Conservation (phyloP, 768 basidiomycete species). For the Cubamyces sp. region DNA sequence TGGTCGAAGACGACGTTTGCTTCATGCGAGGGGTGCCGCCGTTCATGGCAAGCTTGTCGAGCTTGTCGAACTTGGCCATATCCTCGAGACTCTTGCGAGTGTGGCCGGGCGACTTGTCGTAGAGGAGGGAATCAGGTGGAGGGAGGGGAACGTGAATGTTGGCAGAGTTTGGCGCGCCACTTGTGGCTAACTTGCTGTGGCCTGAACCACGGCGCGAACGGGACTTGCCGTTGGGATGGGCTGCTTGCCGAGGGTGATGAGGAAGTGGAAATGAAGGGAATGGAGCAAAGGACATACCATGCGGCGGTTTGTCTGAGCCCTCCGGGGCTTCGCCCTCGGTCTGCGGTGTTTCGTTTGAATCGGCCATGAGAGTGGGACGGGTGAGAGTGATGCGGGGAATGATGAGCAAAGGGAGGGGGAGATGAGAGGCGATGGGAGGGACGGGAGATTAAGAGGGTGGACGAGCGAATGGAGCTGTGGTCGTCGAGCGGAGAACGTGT, state of each 20-base stretch:
- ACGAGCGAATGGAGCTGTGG: slow-evolving; percentile 20
- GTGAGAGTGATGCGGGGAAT: slow-evolving; percentile 26
- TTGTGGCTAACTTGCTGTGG: slow-evolving; percentile 15
- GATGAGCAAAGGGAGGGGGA: slow-evolving; percentile 9
- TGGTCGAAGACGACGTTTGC: slow-evolving; percentile 42
- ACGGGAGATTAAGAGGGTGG: slow-evolving; percentile 16
- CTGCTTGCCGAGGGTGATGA: slow-evolving; percentile 14
- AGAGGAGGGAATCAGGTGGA: slow-evolving; percentile 51
- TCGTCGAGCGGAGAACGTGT: slow-evolving; percentile 30
- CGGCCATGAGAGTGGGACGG: slow-evolving; percentile 37
- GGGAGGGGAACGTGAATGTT: slow-evolving; percentile 49
- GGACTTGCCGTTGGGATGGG: slow-evolving; percentile 27
- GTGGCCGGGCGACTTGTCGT: slow-evolving; percentile 55
- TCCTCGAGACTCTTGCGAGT: slow-evolving; percentile 50
- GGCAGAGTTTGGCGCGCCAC: slow-evolving; percentile 27
- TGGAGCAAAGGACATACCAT: slow-evolving; percentile 23
- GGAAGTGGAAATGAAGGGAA: slow-evolving; percentile 4
- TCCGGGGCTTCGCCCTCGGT: slow-evolving; percentile 61
- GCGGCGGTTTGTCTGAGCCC: slow-evolving; percentile 63
- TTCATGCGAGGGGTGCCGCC: slow-evolving; percentile 29
- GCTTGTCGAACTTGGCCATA: slow-evolving; percentile 24
- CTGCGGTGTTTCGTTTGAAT: slow-evolving; percentile 54
- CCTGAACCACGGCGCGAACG: slow-evolving; percentile 25
- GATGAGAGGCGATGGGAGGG: slow-evolving; percentile 25
- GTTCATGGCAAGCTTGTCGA: slow-evolving; percentile 22